These are phyloP conservation scores for Clavariopsis aquatica DNA, from an alignment of 495 filamentous ascomycete genomes.

Conservation along the genomic window DNA sequence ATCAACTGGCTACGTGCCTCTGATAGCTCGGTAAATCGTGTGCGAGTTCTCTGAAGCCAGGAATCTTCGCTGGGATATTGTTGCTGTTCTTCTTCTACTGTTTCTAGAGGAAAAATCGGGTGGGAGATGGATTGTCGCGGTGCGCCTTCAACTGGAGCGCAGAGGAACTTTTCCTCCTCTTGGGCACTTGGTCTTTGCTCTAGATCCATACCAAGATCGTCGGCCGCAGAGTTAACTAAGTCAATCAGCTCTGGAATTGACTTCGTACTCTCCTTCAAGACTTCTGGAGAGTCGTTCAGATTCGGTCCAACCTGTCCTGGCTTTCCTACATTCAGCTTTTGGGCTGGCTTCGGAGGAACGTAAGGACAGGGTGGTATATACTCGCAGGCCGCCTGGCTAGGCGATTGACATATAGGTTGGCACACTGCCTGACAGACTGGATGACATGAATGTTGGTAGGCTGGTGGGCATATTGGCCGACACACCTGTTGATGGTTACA, in stretches of 20 bases:
- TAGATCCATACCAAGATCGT: slow-evolving; percentile 38
- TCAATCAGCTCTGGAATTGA: slow-evolving; percentile 31
- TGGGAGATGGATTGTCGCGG: neutral
- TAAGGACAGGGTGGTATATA: slow-evolving; percentile 6
- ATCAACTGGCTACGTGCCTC: slow-evolving; percentile 25
- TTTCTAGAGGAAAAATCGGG: neutral
- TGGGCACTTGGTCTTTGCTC: slow-evolving; percentile 8
- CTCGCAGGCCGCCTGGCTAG: neutral
- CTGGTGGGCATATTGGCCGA: too few relatives aligned
- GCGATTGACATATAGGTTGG: neutral
- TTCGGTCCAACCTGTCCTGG: slow-evolving; percentile 31
- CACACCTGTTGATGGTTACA: slow-evolving; percentile 7
- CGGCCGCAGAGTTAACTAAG: slow-evolving; percentile 35
- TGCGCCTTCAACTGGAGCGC: slow-evolving; percentile 16
- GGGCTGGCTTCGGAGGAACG: slow-evolving; percentile 27
- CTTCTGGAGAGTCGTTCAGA: slow-evolving; percentile 26
- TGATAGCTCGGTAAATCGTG: slow-evolving; percentile 26
- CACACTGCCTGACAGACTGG: neutral
- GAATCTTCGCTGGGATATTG: slow-evolving; percentile 18
- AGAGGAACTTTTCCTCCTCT: slow-evolving; percentile 31
- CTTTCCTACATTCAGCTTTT: slow-evolving; percentile 32
- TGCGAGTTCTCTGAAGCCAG: slow-evolving; percentile 32
- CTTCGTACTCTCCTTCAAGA: slow-evolving; percentile 20
- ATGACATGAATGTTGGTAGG: too few relatives aligned
- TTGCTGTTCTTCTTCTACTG: neutral